Evolutionary conservation across 495 filamentous ascomycete species (phyloP).

Genomic region (Apiosordaria backusii): DNA sequence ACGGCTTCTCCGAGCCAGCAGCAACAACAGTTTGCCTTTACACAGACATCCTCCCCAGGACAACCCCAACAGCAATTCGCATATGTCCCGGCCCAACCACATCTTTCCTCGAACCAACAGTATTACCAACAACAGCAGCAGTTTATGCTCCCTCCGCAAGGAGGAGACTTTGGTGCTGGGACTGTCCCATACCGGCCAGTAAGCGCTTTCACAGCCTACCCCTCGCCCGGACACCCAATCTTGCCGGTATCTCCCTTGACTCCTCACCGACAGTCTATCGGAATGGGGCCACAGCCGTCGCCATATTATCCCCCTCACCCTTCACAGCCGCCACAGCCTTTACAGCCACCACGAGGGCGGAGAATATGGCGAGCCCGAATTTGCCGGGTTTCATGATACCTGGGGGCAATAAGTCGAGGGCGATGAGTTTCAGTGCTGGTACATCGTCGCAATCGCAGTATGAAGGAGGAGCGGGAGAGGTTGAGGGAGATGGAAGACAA

Average conservation of each 20-base stretch:
- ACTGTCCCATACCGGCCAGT: neutral
- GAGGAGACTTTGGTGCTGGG: neutral
- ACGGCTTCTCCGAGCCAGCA: neutral
- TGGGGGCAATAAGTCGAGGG: conserved; percentile 15
- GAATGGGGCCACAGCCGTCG: neutral
- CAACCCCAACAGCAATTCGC: conserved; percentile 6
- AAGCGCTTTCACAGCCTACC: neutral
- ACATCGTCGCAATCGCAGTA: neutral
- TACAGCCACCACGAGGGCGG: neutral
- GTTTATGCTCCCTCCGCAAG: neutral
- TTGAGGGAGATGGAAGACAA: neutral
- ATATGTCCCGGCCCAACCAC: conserved; percentile 8
- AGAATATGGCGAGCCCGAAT: neutral
- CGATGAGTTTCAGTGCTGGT: conserved; percentile 15
- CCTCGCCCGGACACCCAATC: neutral
- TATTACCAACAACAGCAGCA: neutral
- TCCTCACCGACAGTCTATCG: neutral
- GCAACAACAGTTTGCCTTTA: conserved; percentile 9
- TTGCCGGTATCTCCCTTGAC: neutral
- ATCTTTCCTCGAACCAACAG: neutral
- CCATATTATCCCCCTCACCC: neutral
- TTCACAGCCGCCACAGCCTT: neutral
- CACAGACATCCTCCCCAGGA: neutral
- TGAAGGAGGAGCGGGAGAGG: too few relatives aligned
- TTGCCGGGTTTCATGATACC: conserved; percentile 24